Percentiles rank a stretch among this genome's conserved stretches.
These are phyloP conservation scores for Raphidocelis subcapitata DNA, from an alignment of 139 green algal genomes.

Conservation along the genomic window DNA sequence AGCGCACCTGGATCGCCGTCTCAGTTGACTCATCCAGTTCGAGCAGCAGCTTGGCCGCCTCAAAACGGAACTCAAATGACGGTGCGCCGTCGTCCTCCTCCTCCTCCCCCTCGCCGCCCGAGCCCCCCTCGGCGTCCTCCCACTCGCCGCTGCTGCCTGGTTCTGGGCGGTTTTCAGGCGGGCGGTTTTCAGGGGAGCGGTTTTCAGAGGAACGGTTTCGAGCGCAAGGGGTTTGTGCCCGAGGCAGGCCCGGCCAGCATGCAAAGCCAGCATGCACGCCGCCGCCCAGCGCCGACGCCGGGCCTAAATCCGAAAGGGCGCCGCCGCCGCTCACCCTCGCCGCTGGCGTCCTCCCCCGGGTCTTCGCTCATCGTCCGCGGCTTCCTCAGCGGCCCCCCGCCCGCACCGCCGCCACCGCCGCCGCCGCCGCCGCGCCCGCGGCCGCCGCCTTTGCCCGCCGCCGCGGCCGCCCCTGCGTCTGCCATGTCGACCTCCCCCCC, in stretches of 20 bases:
- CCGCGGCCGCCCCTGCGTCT: neutral
- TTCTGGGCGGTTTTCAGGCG: neutral
- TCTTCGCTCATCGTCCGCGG: constrained; percentile 24
- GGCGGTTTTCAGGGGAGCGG: too few species aligned
- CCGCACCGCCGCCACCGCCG: neutral
- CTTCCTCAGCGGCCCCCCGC: constrained; percentile 9
- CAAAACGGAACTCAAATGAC: constrained; percentile 82
- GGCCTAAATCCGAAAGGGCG: too few species aligned
- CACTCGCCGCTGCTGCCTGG: neutral
- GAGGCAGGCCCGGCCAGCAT: too few species aligned
- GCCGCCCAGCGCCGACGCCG: too few species aligned
- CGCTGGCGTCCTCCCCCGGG: neutral
- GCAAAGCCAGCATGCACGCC: too few species aligned
- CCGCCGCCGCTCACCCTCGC: too few species aligned
- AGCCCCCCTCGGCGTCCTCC: neutral
- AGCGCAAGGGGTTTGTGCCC: too few species aligned
- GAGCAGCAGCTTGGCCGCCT: constrained; percentile 85
- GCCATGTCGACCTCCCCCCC: neutral
- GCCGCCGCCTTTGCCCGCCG: neutral
- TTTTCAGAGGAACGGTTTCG: too few species aligned
- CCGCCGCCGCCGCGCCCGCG: neutral
- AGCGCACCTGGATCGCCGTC: constrained; percentile 55
- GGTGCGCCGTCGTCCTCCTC: constrained; percentile 45
- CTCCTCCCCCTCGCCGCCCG: constrained; percentile 30
- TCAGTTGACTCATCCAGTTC: constrained; percentile 77